Base-by-base conservation (phyloP, 2,329 filamentous ascomycete genomes). In the Exophiala sp. region DNA sequence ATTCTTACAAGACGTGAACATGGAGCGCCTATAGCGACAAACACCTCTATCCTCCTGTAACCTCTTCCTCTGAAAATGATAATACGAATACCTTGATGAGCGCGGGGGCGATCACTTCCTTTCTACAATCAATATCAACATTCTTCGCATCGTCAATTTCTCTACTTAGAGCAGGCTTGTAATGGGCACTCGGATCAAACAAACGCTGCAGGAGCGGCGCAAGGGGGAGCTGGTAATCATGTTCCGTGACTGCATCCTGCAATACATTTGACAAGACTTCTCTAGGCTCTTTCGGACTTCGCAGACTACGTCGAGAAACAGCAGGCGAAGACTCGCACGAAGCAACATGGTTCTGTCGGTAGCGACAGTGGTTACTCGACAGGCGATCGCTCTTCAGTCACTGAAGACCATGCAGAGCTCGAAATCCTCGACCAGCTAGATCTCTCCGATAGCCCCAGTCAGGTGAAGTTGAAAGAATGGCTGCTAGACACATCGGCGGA, bases 291-390 rank as follows among this genome's bases (percentile, higher is more conserved):
- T 52, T 94, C 88, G 75, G 94, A 97, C 65, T 99, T 99, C 69
- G 91, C 91, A 71, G 94, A 99, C 66, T 97, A 96, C 66, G 94
- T 96, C 62, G 91, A 97, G 71, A 88, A 91, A 69, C 91, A 97
- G 70, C 94, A 97, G 71, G 85, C 85, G 20, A 59, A 60, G 36
- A 69, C 66, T 21, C 71, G 72, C 39, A 65, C 68, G 43, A 72
- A 72, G 39, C 69, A 71, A 38, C 69, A 74, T 12, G 59, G 62
- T 12, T 66, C 68, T 10, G 61, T 68, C 8, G 65, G 69, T 10
- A 72, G 69, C 59, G 71, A 75, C 53, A 75, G 69, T 61, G 70
- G 69, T 33, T 71, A 73, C 53, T 69, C 69, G 29, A 75, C 69
- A 3, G 65, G 65, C 2, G 41, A 11, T 33, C 68, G 63, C 41